phyloP scores from a whole-genome alignment of 371 early-diverging fungal genomes.

The Zychaea mexicana region DNA sequence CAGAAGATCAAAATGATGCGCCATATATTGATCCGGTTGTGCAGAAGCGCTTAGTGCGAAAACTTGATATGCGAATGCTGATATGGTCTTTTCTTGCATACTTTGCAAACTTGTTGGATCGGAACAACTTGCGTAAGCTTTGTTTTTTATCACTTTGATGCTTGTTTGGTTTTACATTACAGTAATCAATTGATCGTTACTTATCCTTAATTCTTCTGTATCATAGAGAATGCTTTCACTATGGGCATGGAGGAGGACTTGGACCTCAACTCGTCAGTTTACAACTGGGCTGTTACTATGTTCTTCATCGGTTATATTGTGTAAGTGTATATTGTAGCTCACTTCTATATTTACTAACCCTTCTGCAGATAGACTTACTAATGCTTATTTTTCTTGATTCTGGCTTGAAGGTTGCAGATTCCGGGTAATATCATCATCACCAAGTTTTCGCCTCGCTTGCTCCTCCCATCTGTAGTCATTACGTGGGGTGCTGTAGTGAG shows the following conservation, averaged over 20 bases:
- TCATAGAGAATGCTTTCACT: conserved; percentile 43
- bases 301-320: conserved; percentile 77
- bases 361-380: not conserved
- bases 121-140: conserved; percentile 71
- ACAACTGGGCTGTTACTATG: conserved; percentile 65
- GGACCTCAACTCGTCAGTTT: conserved; percentile 42
- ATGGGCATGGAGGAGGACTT: conserved; percentile 55
- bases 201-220: not conserved
- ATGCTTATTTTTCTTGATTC: too few relatives aligned
- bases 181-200: not conserved
- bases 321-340: conserved; percentile 36
- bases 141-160: not conserved
- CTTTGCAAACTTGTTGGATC: conserved; percentile 73
- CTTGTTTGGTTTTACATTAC: not conserved
- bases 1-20: not conserved
- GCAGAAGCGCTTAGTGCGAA: conserved; percentile 54
- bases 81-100: conserved; percentile 71
- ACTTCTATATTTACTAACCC: too few relatives aligned
- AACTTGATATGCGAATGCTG: conserved; percentile 67
- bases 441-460: conserved; percentile 48
- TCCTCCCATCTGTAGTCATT: conserved; percentile 59
- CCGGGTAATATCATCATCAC: conserved; percentile 56
- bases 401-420: conserved; percentile 43
- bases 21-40: conserved; percentile 10
- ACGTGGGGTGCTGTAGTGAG: conserved; percentile 67